Evolutionary conservation across 2,329 filamentous ascomycete genomes (phyloP).

Genomic region (Neofusicoccum laricinum): DNA sequence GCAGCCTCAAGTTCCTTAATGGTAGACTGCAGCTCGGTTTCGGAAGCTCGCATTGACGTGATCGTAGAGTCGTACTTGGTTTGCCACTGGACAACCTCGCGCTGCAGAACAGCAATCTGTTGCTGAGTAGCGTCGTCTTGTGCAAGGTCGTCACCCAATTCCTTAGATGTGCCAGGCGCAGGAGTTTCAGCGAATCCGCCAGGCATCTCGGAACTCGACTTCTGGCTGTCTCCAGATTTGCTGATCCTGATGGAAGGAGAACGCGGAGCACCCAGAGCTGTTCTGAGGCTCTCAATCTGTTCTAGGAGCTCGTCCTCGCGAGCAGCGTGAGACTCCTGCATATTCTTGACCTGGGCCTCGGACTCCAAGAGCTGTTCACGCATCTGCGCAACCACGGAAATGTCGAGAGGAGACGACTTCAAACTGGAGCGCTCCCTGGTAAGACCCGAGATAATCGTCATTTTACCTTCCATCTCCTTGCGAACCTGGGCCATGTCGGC

Average conservation of each 20-base stretch:
- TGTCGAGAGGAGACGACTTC: conserved; percentile 81
- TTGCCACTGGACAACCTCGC: conserved; percentile 73
- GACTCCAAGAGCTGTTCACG: conserved; percentile 85
- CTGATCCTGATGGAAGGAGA: conserved; percentile 17
- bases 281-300: conserved; percentile 68
- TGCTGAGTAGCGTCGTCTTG: conserved; percentile 44
- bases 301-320: conserved; percentile 72
- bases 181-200: conserved; percentile 39
- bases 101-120: conserved; percentile 64
- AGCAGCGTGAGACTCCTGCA: conserved; percentile 69
- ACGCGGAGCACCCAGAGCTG: conserved; percentile 43
- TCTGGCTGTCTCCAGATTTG: not conserved
- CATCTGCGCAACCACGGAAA: conserved; percentile 82
- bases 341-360: conserved; percentile 70
- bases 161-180: conserved; percentile 24
- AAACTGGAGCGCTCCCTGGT: conserved; percentile 90
- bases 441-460: conserved; percentile 89
- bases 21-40: conserved; percentile 68
- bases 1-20: conserved; percentile 72
- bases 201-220: conserved; percentile 25
- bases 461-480: conserved; percentile 97
- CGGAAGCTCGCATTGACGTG: conserved; percentile 67
- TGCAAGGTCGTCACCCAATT: conserved; percentile 22
- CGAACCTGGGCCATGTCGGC: conserved; percentile 76
- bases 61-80: conserved; percentile 70